Conservation (phyloP, 2,329 filamentous ascomycete species). For the Monosporascus ibericus region DNA sequence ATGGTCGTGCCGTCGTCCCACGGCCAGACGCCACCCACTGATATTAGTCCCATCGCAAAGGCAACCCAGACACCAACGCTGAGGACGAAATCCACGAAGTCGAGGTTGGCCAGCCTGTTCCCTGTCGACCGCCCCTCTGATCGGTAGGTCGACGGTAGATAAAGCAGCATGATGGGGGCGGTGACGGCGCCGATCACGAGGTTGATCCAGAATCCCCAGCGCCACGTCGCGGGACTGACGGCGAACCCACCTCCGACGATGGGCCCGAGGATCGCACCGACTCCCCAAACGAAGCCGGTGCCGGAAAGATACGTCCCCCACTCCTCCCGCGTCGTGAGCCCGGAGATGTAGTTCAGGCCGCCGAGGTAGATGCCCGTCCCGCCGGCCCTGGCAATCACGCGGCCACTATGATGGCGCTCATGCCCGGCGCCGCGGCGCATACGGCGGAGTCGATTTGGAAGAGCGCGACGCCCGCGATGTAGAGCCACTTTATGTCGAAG, state of each 20-base stretch:
- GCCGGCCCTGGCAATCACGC: constrained; percentile 38
- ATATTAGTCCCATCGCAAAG: constrained; percentile 40
- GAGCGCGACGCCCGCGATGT: constrained; percentile 11
- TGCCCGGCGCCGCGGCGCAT: constrained; percentile 38
- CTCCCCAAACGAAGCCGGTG: constrained; percentile 27
- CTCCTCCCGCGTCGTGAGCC: constrained; percentile 16
- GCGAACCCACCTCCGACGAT: constrained; percentile 41
- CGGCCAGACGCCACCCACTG: constrained; percentile 39
- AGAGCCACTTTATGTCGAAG: constrained; percentile 38
- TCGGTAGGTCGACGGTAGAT: constrained; percentile 19
- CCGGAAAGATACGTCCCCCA: constrained; percentile 17
- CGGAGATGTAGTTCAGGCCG: constrained; percentile 14
- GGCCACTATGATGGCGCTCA: constrained; percentile 41
- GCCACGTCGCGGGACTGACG: constrained; percentile 35
- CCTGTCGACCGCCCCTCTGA: constrained; percentile 28
- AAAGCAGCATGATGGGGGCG: constrained; percentile 26
- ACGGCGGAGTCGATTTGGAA: constrained; percentile 26
- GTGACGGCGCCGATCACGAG: constrained; percentile 37
- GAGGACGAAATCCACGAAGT: constrained; percentile 39
- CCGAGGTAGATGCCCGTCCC: constrained; percentile 38
- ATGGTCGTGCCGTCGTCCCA: constrained; percentile 43
- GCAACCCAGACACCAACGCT: constrained; percentile 32
- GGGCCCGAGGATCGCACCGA: constrained; percentile 33
- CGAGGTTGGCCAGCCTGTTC: constrained; percentile 27
- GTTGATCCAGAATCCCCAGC: constrained; percentile 52